Conservation (phyloP, 2,329 filamentous ascomycete species). For the Coleophoma crateriformis region DNA sequence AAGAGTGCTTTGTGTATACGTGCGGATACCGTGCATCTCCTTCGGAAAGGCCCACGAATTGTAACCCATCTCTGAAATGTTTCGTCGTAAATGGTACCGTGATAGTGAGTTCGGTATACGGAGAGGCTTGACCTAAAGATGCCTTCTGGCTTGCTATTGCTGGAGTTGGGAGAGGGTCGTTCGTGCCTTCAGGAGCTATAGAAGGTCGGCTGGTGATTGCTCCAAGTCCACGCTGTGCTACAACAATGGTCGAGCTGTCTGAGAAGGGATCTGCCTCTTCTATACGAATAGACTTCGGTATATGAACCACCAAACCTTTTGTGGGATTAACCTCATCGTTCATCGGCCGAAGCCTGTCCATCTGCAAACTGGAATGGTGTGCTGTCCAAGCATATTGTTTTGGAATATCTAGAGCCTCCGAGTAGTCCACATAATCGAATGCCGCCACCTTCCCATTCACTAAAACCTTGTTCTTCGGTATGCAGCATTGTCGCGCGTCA, state of each 20-base stretch:
- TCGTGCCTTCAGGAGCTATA: conserved; percentile 27
- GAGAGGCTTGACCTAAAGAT: conserved; percentile 28
- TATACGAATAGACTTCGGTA: conserved; percentile 57
- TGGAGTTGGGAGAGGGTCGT: conserved; percentile 25
- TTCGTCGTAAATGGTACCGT: conserved; percentile 73
- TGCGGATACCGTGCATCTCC: conserved; percentile 83
- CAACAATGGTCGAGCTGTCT: conserved; percentile 38
- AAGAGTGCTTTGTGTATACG: conserved; percentile 79
- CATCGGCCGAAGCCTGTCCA: conserved; percentile 51
- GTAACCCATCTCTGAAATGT: conserved; percentile 76
- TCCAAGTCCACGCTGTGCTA: conserved; percentile 32
- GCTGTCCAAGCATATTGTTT: conserved; percentile 57
- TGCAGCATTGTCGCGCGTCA: conserved; percentile 57
- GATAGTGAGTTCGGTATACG: conserved; percentile 55
- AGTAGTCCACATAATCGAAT: conserved; percentile 50
- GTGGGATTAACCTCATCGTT: conserved; percentile 32
- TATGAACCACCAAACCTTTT: conserved; percentile 50
- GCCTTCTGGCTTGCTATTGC: conserved; percentile 24
- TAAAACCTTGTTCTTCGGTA: conserved; percentile 47
- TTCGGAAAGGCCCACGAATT: conserved; percentile 82
- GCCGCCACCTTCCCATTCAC: conserved; percentile 34
- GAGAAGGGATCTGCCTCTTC: conserved; percentile 52
- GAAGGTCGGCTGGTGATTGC: conserved; percentile 13
- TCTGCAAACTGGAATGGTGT: conserved; percentile 70
- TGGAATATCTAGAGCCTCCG: conserved; percentile 58